Base-by-base conservation (phyloP, 73 alveolate genomes). In the Effrenium voratum region DNA sequence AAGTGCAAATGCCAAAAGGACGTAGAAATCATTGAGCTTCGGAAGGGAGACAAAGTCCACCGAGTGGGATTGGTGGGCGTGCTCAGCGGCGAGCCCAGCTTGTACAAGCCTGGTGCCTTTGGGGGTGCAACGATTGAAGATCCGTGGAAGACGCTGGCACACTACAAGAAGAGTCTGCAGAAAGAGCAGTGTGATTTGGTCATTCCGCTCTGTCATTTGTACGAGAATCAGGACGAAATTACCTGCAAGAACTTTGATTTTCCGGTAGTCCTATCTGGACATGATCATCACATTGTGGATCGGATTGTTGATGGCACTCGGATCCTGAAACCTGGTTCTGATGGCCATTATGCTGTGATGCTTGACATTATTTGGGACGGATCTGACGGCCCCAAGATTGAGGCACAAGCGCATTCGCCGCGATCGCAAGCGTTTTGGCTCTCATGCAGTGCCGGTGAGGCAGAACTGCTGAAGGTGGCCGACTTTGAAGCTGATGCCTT, bases 21-120 rank as follows among this genome's bases (percentile, higher is more conserved):
- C 44, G 63, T 68, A 63, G 98, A 68, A 34, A 76, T 91, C 77
- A 49, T 91, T 40, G 77, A 72, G 36, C 49, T 87, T 28, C 68
- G 44, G 2, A 45, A 50, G 16, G 76, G 76, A 41, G 59, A 63
- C 13, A 77, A 16, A 28, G n/a, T 45, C 49, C 63, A 68, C 32
- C 40, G 47, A 45, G 63, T 60, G 44, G 97, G 98, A n/a, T 44
- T 91, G 43, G 90, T 91, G 52, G 98, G 90, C 1, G 90, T 91
- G 57, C 90, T 91, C 84, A 91, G 90, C 59, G 63, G 70, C 77
- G 84, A 87, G 84, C 68, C 95, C 43, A 66, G 45, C 70, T 38
- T 91, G 55, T 91, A 91, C 98, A 91, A 72, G 36, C 90, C 90
- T 19, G 90, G 98, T 76, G 98, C 98, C 24, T 91, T 91, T 49